These are phyloP conservation scores for Corymbia citriodora DNA, from an alignment of 441 rosid genomes.

Conservation along the genomic window DNA sequence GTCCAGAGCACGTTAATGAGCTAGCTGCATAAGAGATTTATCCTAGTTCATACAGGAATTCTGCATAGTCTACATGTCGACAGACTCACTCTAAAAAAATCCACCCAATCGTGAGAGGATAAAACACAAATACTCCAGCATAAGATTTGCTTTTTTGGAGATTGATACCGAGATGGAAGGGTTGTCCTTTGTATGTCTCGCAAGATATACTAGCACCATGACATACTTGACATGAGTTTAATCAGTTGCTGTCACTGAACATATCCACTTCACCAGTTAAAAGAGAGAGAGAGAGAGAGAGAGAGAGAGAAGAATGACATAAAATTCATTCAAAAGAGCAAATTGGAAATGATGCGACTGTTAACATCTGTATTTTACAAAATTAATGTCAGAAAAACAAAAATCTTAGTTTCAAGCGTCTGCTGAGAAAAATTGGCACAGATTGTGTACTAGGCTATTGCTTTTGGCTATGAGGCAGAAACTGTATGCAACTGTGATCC, in stretches of 20 bases:
- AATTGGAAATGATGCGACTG: background rate
- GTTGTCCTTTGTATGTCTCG: background rate
- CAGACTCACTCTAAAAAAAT: background rate
- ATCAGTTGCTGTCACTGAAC: background rate
- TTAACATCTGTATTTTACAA: background rate
- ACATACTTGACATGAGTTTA: background rate
- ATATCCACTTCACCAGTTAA: background rate
- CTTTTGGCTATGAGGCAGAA: background rate
- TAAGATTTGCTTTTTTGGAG: background rate
- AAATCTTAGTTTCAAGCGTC: background rate
- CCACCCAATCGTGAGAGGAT: background rate
- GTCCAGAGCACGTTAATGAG: background rate
- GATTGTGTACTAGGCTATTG: background rate
- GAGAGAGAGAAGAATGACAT: background rate
- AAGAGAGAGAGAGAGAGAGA: no score
- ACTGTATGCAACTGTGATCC: background rate
- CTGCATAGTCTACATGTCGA: background rate
- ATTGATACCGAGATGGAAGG: background rate
- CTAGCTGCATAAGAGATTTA: background rate
- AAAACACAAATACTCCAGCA: background rate
- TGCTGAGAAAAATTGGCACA: background rate
- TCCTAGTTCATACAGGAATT: background rate
- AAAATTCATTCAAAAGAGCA: background rate
- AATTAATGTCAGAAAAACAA: background rate
- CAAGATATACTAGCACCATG: background rate